phyloP scores from a whole-genome alignment of 73 alveolate species.

The Paramecium tetraurelia region DNA sequence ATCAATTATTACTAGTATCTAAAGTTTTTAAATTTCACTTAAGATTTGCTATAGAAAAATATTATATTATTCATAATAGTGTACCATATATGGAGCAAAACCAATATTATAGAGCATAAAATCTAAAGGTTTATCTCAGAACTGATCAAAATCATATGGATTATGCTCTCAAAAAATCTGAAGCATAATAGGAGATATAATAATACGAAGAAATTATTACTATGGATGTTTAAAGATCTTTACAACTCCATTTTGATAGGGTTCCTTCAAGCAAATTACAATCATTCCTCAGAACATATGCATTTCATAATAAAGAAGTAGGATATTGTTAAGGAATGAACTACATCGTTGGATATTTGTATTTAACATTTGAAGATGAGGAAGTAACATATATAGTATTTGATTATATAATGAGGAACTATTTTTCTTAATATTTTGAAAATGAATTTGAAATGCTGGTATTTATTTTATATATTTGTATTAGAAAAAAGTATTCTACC shows the following conservation, averaged over 20 bases:
- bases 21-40: neutral
- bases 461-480: neutral
- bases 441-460: slow-evolving; percentile 75
- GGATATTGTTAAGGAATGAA: slow-evolving; percentile 99
- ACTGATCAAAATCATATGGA: neutral
- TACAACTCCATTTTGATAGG: slow-evolving; percentile 27
- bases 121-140: neutral
- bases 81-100: neutral
- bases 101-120: neutral
- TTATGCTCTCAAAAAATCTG: neutral
- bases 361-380: slow-evolving; percentile 81
- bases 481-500: slow-evolving; percentile 80
- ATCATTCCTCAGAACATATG: slow-evolving; percentile 80
- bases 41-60: neutral
- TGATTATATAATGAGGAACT: slow-evolving; percentile 73
- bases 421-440: slow-evolving; percentile 58
- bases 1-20: neutral
- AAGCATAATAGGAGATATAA: slow-evolving; percentile 16
- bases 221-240: slow-evolving; percentile 49
- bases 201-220: neutral
- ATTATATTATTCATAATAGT: neutral
- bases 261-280: slow-evolving; percentile 38
- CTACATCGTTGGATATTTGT: slow-evolving; percentile 92
- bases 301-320: slow-evolving; percentile 79
- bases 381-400: slow-evolving; percentile 83